Evolutionary conservation across 1,284 basidiomycete species (phyloP).

Genomic region (Kalmanozyma brasiliensis): DNA sequence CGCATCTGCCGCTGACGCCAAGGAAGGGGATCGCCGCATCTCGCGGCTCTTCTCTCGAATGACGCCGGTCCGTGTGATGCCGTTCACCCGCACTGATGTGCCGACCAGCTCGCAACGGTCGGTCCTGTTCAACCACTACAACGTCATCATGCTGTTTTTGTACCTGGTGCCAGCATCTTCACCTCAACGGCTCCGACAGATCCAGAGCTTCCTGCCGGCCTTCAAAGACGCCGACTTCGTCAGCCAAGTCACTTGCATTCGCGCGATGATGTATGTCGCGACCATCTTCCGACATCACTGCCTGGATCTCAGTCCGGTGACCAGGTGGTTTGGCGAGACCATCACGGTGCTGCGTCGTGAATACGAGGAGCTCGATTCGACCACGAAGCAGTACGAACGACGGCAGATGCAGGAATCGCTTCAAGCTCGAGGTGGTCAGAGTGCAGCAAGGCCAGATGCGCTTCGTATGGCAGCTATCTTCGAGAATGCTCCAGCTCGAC

Average conservation of each 20-base stretch:
- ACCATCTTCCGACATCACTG: slow-evolving; percentile 76
- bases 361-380: slow-evolving; percentile 67
- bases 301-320: slow-evolving; percentile 73
- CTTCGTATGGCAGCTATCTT: slow-evolving; percentile 33
- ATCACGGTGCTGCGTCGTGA: slow-evolving; percentile 75
- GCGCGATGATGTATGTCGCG: slow-evolving; percentile 81
- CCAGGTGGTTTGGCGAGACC: slow-evolving; percentile 78
- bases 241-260: slow-evolving; percentile 79
- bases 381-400: slow-evolving; percentile 22
- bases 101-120: slow-evolving; percentile 76
- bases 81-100: slow-evolving; percentile 48
- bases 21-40: slow-evolving; percentile 69
- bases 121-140: slow-evolving; percentile 86
- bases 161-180: slow-evolving; percentile 76
- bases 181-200: slow-evolving; percentile 74
- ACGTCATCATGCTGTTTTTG: slow-evolving; percentile 79
- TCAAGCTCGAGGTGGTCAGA: slow-evolving; percentile 4
- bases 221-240: slow-evolving; percentile 78
- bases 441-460: slow-evolving; percentile 2
- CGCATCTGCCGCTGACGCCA: slow-evolving; percentile 14
- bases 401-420: slow-evolving; percentile 31
- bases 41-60: slow-evolving; percentile 82
- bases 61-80: slow-evolving; percentile 78
- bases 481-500: slow-evolving; percentile 37
- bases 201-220: slow-evolving; percentile 74